Base-by-base conservation (phyloP, 2,329 filamentous ascomycete genomes). In the Ceratocystis colombiana region DNA sequence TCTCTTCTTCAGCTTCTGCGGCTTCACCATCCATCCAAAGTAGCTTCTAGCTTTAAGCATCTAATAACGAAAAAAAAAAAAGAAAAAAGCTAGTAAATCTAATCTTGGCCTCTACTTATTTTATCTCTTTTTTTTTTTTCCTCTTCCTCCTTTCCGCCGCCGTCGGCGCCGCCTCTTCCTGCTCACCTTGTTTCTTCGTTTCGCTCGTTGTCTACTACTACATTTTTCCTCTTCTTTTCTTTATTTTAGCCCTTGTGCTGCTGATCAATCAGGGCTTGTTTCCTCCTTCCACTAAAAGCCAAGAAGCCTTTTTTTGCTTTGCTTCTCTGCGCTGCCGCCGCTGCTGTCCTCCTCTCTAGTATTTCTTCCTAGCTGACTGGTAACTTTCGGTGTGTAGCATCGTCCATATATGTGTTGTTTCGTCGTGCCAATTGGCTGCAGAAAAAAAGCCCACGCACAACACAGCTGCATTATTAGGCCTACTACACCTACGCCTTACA, bases 281-380 rank as follows among this genome's bases (percentile, higher is more conserved):
- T 57, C 25, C 22, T 57, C 53, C 53, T 37, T 59, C 53, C 53
- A 30, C 53, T 17, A 59, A 59, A 17, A 33, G 28, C 53, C 28
- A 59, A 59, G 7, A 30, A 17, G 53, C 4, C 28, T n/a, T 30
- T 28, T 28, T 17, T 33, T 33, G 53, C 22, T 59, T 17, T n/a
- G 22, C n/a, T 50, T 50, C 22, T n/a, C 53, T 59, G 12, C 53
- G 25, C 28, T 30, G 53, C 25, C 3, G 50, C 50, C 10, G 53
- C 28, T 25, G 17, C 12, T 17, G 25, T 33, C n/a, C 22, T 7
- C 10, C 53, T 55, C 50, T 55, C 50, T 55, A 7, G 5, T 25
- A n/a, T 25, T 25, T 53, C 48, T 25, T 53, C 48, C 48, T 53
- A 12, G 48, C 48, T 53, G 33, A 37, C 33, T 37, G 48, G 48